These are phyloP conservation scores for Physcomitrium patens DNA, from an alignment of 225 moss, liverwort and hornwort species.

Conservation along the genomic window DNA sequence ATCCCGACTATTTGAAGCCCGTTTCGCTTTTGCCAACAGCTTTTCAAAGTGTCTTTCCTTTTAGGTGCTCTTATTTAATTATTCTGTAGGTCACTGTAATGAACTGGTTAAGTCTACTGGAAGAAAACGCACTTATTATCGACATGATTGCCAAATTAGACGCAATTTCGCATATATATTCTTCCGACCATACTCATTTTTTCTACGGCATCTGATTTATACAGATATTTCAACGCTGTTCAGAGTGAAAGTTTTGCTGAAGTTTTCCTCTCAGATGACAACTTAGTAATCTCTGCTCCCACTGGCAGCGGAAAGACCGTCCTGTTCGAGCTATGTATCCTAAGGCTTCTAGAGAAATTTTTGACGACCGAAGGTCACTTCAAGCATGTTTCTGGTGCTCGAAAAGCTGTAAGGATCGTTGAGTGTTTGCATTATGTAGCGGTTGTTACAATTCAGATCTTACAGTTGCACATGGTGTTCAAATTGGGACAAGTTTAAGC, in stretches of 20 bases:
- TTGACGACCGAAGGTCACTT: slow-evolving; percentile 65
- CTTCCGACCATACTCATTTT: background rate
- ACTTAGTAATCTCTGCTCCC: slow-evolving; percentile 92
- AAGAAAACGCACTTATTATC: slow-evolving; percentile 2
- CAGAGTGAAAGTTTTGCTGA: slow-evolving; percentile 94
- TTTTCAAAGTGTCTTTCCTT: slow-evolving; percentile 54
- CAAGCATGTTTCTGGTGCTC: slow-evolving; percentile 65
- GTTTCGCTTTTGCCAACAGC: slow-evolving; percentile 52
- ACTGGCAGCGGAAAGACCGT: slow-evolving; percentile 99
- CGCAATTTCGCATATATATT: background rate
- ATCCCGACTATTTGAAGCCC: slow-evolving; percentile 59
- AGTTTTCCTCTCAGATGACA: slow-evolving; percentile 79
- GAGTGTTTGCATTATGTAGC: slow-evolving; percentile 18
- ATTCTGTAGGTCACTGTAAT: slow-evolving; percentile 12
- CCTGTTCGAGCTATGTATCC: slow-evolving; percentile 95
- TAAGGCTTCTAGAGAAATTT: slow-evolving; percentile 71
- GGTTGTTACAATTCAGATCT: slow-evolving; percentile 15
- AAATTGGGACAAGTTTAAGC: slow-evolving; percentile 28
- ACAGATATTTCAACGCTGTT: slow-evolving; percentile 94
- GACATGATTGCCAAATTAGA: slow-evolving; percentile 24
- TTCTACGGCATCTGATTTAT: slow-evolving; percentile 11
- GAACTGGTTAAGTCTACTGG: slow-evolving; percentile 17
- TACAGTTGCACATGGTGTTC: slow-evolving; percentile 15
- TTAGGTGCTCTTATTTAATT: slow-evolving; percentile 45
- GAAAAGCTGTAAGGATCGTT: slow-evolving; percentile 70